phyloP scores from a whole-genome alignment of 2,329 filamentous ascomycete species.

The Incumbomyces delicatus region DNA sequence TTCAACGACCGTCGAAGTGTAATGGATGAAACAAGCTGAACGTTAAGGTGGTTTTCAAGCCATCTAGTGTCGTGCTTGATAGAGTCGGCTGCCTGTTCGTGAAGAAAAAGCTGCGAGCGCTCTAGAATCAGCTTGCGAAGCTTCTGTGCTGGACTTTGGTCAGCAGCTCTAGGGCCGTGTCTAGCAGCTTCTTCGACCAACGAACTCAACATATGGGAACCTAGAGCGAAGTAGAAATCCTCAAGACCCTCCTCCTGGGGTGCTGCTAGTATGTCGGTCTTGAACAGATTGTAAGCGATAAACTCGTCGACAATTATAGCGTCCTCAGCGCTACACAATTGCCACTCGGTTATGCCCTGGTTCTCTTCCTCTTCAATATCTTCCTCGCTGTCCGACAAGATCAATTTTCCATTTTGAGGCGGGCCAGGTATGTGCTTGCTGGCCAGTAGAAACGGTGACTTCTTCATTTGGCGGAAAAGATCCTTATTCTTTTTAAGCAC shows the following conservation, averaged over 20 bases:
- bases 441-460: conserved; percentile 68
- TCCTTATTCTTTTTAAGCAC: conserved; percentile 67
- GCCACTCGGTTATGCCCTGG: conserved; percentile 63
- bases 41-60: conserved; percentile 74
- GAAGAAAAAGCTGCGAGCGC: conserved; percentile 77
- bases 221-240: conserved; percentile 71
- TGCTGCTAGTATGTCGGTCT: conserved; percentile 69
- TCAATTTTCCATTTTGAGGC: conserved; percentile 12
- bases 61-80: conserved; percentile 82
- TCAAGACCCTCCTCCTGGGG: conserved; percentile 85
- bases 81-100: conserved; percentile 67
- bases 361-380: conserved; percentile 51
- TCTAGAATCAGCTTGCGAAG: conserved; percentile 77
- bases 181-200: conserved; percentile 69
- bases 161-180: conserved; percentile 56
- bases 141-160: conserved; percentile 58
- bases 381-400: conserved; percentile 24
- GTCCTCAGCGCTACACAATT: conserved; percentile 59
- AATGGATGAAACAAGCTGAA: conserved; percentile 69
- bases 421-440: conserved; percentile 58
- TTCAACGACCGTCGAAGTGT: conserved; percentile 66
- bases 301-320: conserved; percentile 82
- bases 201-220: conserved; percentile 63
- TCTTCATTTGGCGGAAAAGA: conserved; percentile 66
- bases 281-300: conserved; percentile 80